Conservation (phyloP, 75 land plant genomes). For the Sequoiadendron giganteum region DNA sequence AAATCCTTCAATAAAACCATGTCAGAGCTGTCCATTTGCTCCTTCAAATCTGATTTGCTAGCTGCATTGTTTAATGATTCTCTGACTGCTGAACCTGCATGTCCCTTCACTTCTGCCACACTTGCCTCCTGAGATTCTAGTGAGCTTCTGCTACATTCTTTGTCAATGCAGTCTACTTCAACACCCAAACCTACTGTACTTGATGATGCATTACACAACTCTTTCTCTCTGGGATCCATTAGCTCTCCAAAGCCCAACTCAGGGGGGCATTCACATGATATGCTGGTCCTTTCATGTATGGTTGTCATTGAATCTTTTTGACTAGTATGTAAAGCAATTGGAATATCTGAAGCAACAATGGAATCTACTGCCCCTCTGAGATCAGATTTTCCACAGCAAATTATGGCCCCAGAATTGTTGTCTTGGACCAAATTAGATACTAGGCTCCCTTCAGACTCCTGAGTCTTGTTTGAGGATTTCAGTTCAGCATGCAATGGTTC, state of each 20-base stretch:
- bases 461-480: background rate
- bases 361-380: background rate
- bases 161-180: background rate
- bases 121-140: background rate
- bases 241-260: background rate
- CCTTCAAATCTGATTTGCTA: background rate
- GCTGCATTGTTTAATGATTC: background rate
- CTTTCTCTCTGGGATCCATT: background rate
- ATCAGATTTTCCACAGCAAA: background rate
- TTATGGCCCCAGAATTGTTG: background rate
- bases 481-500: background rate
- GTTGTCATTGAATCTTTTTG: background rate
- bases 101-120: background rate
- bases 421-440: background rate
- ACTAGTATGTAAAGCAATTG: background rate
- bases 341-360: background rate
- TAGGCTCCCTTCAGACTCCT: background rate
- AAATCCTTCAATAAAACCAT: constrained; percentile 1
- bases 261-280: background rate
- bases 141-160: background rate
- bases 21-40: background rate
- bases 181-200: background rate
- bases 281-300: background rate
- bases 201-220: background rate
- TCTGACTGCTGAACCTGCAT: background rate